Conservation (phyloP, 345 rosid species). For the Aethionema arabicum region DNA sequence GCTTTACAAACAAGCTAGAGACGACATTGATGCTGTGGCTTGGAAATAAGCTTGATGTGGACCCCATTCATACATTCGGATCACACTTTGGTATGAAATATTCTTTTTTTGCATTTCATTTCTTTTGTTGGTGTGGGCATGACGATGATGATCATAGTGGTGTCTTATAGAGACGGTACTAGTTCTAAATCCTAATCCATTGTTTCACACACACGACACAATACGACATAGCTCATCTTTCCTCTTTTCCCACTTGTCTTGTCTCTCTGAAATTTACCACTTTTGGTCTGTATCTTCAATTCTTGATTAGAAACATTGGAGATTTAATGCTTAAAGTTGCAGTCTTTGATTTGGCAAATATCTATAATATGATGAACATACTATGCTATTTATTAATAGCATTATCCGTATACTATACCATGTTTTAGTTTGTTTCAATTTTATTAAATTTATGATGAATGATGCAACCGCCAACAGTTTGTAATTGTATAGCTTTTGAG, state of each 20-base stretch:
- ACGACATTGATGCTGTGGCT: slow-evolving; percentile 89
- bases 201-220: slow-evolving; percentile 20
- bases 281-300: slow-evolving; percentile 30
- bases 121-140: slow-evolving; percentile 23
- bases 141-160: neutral
- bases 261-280: slow-evolving; percentile 11
- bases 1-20: slow-evolving; percentile 93
- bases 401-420: too few relatives aligned
- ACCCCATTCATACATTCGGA: neutral
- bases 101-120: slow-evolving; percentile 24
- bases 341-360: neutral
- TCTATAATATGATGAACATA: too few relatives aligned
- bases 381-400: too few relatives aligned
- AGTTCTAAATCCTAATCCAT: slow-evolving; percentile 18
- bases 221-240: slow-evolving; percentile 11
- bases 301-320: slow-evolving; percentile 25
- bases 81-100: slow-evolving; percentile 17
- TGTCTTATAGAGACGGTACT: slow-evolving; percentile 21
- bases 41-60: slow-evolving; percentile 57
- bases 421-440: too few relatives aligned
- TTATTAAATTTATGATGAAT: too few relatives aligned
- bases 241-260: slow-evolving; percentile 14
- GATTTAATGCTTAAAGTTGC: neutral
- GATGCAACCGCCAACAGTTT: too few relatives aligned
- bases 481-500: too few relatives aligned